Evolutionary conservation across 2,329 filamentous ascomycete genomes (phyloP).

Genomic region (Fusarium beomiforme): DNA sequence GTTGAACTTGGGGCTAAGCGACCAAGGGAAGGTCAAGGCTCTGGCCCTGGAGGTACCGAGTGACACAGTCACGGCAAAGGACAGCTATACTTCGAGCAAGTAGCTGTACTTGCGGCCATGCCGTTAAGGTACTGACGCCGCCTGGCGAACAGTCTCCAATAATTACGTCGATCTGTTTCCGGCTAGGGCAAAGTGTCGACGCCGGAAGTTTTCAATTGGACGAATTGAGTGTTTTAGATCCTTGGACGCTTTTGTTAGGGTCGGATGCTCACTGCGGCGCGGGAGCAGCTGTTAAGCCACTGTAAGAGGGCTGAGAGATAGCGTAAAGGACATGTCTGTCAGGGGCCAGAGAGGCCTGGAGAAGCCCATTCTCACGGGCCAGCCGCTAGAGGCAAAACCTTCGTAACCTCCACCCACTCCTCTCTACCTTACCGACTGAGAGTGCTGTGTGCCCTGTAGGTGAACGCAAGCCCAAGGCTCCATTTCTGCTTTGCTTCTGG

Average conservation of each 20-base stretch:
- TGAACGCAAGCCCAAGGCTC: constrained; percentile 35
- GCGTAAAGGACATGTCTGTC: constrained; percentile 24
- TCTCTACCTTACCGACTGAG: constrained; percentile 13
- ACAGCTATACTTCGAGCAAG: constrained; percentile 7
- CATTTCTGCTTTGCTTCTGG: constrained; percentile 49
- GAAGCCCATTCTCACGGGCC: constrained; percentile 29
- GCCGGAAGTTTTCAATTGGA: constrained; percentile 37
- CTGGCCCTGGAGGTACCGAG: constrained; percentile 22
- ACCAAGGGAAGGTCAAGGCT: constrained; percentile 30
- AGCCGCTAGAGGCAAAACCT: constrained; percentile 51
- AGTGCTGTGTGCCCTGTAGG: constrained; percentile 20
- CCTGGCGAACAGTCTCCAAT: constrained; percentile 31
- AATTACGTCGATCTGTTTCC: constrained; percentile 40
- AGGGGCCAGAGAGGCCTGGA: constrained; percentile 19
- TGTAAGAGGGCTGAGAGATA: constrained; percentile 36
- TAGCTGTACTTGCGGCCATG: constrained; percentile 34
- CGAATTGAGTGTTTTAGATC: constrained; percentile 15
- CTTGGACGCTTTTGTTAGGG: neutral
- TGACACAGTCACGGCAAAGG: constrained; percentile 29
- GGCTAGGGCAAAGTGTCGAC: constrained; percentile 37
- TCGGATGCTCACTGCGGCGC: neutral
- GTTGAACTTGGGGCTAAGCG: constrained; percentile 33
- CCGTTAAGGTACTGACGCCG: constrained; percentile 35
- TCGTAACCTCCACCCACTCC: constrained; percentile 48
- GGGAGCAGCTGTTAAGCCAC: constrained; percentile 23